Evolutionary conservation across 1,284 basidiomycete genomes (phyloP).

Genomic region (Fomitopsis schrenkii): DNA sequence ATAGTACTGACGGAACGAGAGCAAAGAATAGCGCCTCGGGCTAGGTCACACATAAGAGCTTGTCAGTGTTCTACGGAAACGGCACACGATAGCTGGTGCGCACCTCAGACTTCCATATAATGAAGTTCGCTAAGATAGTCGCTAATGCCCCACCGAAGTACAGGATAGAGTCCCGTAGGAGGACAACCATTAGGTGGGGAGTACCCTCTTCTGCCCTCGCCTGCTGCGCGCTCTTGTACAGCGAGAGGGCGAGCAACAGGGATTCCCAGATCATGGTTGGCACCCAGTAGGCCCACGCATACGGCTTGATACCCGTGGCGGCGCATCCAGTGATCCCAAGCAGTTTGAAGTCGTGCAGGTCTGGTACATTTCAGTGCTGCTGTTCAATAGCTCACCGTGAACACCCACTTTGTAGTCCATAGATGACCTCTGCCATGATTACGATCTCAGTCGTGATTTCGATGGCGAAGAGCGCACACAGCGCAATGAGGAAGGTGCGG

Average conservation of each 20-base stretch:
- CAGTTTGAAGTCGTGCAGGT: not conserved
- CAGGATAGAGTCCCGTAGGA: constrained; percentile 8
- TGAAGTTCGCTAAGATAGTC: constrained; percentile 5
- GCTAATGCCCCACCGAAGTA: constrained; percentile 8
- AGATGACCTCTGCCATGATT: not conserved
- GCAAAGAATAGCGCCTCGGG: not conserved
- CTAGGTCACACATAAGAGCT: not conserved
- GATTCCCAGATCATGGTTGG: constrained; percentile 5
- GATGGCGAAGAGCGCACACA: not conserved
- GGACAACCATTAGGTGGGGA: constrained; percentile 5
- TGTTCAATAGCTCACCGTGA: not conserved
- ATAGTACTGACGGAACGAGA: not conserved
- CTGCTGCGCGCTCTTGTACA: not conserved
- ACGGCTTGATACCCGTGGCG: not conserved
- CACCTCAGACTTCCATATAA: constrained; percentile 6
- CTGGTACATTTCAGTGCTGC: not conserved
- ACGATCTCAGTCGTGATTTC: not conserved
- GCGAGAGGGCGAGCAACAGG: constrained; percentile 3
- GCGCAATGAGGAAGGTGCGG: not conserved
- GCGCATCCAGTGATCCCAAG: constrained; percentile 1
- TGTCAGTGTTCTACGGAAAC: not conserved
- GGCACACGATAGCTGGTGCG: not conserved
- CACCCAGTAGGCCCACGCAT: constrained; percentile 10
- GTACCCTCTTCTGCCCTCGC: not conserved
- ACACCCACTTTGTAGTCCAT: not conserved